These are phyloP conservation scores for Rhizodiscina lignyota DNA, from an alignment of 495 filamentous ascomycete species.

Conservation along the genomic window DNA sequence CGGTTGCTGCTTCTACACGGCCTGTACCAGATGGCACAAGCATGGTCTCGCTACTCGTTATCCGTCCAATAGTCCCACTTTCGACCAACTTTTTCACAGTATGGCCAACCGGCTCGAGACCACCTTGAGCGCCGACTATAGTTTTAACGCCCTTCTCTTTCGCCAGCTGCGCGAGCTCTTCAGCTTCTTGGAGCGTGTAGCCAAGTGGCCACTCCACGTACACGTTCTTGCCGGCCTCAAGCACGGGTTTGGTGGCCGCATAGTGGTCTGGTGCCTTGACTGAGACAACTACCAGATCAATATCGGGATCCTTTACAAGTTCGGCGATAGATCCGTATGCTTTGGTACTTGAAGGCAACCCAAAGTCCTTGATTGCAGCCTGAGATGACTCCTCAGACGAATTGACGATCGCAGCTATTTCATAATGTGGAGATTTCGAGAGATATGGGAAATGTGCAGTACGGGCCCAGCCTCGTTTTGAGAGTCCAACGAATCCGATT, in stretches of 20 bases:
- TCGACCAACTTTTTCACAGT: slow-evolving; percentile 5
- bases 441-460: slow-evolving; percentile 11
- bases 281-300: slow-evolving; percentile 10
- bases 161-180: slow-evolving; percentile 1
- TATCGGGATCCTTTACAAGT: slow-evolving; percentile 9
- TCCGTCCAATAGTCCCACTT: slow-evolving; percentile 5
- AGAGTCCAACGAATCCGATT: slow-evolving; percentile 11
- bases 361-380: slow-evolving; percentile 4
- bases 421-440: slow-evolving; percentile 1
- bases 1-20: not conserved
- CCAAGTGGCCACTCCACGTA: slow-evolving; percentile 11
- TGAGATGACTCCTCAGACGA: slow-evolving; percentile 4
- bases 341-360: slow-evolving; percentile 7
- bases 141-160: not conserved
- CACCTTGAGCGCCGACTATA: slow-evolving; percentile 7
- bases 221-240: slow-evolving; percentile 8
- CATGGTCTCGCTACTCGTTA: slow-evolving; percentile 5
- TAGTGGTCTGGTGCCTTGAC: slow-evolving; percentile 8
- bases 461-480: slow-evolving; percentile 7
- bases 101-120: not conserved
- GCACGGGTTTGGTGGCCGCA: slow-evolving; percentile 1
- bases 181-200: not conserved
- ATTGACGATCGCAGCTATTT: slow-evolving; percentile 9
- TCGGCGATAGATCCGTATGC: slow-evolving; percentile 8
- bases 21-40: not conserved